These are phyloP conservation scores for Erodium texanum DNA, from an alignment of 441 rosid species.

Conservation along the genomic window DNA sequence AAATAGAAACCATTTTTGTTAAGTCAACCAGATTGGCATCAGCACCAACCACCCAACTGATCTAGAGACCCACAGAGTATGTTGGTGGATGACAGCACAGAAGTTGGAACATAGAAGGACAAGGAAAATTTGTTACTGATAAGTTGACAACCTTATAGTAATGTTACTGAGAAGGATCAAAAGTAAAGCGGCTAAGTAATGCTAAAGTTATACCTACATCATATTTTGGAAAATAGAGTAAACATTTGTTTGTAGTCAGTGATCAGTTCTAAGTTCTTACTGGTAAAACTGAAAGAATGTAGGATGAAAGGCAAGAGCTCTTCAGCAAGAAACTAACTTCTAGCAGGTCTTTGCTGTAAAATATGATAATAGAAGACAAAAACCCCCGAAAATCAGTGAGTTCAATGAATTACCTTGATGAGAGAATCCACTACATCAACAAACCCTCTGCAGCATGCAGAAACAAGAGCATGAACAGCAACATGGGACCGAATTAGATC, in stretches of 20 bases:
- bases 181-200: not conserved
- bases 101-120: not conserved
- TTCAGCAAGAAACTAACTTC: not conserved
- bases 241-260: not conserved
- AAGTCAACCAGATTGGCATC: not conserved
- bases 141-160: not conserved
- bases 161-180: not conserved
- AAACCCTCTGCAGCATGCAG: constrained; percentile 80
- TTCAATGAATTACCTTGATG: constrained; percentile 39
- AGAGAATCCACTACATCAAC: constrained; percentile 61
- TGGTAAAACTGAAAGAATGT: not conserved
- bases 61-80: not conserved
- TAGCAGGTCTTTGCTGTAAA: not conserved
- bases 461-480: constrained; percentile 82
- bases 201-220: not conserved
- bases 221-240: not conserved
- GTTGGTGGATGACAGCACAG: not conserved
- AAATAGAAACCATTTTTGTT: not conserved
- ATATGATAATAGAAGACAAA: not conserved
- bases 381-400: not conserved
- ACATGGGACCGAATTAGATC: constrained; percentile 81
- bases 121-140: not conserved
- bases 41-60: not conserved
- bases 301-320: not conserved
- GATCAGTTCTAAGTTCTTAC: not conserved